Evolutionary conservation across 2,329 filamentous ascomycete genomes (phyloP), one percentile per base, ranked within the genome.

Genomic region (Hypoxylon sp.): DNA sequence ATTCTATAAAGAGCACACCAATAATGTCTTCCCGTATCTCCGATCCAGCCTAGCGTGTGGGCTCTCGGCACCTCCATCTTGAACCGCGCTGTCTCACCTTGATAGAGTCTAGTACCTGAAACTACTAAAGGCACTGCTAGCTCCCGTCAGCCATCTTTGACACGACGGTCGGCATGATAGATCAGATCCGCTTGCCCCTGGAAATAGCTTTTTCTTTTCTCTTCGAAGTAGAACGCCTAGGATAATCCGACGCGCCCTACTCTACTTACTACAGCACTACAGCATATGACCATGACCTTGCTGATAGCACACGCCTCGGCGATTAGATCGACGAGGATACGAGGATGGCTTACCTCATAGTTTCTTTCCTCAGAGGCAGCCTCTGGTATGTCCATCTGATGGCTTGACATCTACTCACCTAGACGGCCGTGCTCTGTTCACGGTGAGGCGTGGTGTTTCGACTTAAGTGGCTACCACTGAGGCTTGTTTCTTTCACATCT

Each of bases 381-480:
- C 41, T 33, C 20, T 27, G 20, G 20, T 26, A 45, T 40, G 20
- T 17, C n/a, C 23, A 37, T 15, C 24, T 41, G 35, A 26, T 31
- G 23, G 18, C 3, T 41, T 27, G 40, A 43, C 26, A 48, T n/a
- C 38, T 41, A 24, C 18, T 43, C n/a, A 27, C 38, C 27, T 13
- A 33, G 29, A 24, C 26, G 54, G 24, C 35, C 15, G 27, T 31
- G 40, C 49, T 38, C 35, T 37, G 47, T 40, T 47, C 41, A 29
- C 7, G 21, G 15, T 27, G 56, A 58, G 57, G 64, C 58, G 51
- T 53, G 55, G 58, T n/a, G 60, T 64, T 47, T 64, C 53, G 51
- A 48, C 35, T 48, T 52, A 23, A 60, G 50, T 53, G 51, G 29
- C 33, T 17, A 26, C 41, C 15, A 10, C 21, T 17, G 29, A 46